phyloP scores from a whole-genome alignment of 306 rosid species.

The Prinsepia uniflora region DNA sequence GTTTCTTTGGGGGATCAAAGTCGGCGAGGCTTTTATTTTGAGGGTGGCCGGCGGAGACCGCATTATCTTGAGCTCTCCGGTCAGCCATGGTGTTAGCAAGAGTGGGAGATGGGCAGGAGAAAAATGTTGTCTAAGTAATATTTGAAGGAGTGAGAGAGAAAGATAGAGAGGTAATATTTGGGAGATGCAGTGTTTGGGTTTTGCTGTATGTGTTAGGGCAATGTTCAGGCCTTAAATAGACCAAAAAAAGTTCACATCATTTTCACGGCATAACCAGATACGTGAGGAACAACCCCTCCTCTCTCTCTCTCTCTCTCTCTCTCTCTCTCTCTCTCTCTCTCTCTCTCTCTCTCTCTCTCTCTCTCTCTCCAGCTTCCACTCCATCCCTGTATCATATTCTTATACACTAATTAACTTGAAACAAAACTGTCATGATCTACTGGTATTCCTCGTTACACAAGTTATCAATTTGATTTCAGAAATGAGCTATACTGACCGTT shows the following conservation, averaged over 20 bases:
- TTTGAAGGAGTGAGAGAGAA: neutral
- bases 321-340: neutral
- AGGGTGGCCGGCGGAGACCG: neutral
- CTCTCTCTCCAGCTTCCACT: neutral
- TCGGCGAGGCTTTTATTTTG: neutral
- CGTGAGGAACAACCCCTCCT: neutral
- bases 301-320: neutral
- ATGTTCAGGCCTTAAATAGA: neutral
- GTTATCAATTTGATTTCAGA: too few relatives aligned
- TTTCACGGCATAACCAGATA: neutral
- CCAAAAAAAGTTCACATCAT: neutral
- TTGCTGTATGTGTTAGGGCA: too few relatives aligned
- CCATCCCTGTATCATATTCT: neutral
- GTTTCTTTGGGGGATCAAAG: slow-evolving; percentile 35
- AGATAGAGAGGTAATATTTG: neutral
- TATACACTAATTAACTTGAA: neutral
- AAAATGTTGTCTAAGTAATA: neutral
- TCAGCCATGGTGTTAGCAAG: neutral
- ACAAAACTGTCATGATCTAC: too few relatives aligned
- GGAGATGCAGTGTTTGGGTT: too few relatives aligned
- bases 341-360: neutral
- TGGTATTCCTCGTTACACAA: too few relatives aligned
- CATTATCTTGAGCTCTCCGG: neutral
- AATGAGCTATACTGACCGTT: too few relatives aligned
- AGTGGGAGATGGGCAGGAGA: neutral